Evolutionary conservation across 108 stramenopile genomes (phyloP), one percentile per base, ranked within the genome.

Genomic region (Stephanodiscus triporus): DNA sequence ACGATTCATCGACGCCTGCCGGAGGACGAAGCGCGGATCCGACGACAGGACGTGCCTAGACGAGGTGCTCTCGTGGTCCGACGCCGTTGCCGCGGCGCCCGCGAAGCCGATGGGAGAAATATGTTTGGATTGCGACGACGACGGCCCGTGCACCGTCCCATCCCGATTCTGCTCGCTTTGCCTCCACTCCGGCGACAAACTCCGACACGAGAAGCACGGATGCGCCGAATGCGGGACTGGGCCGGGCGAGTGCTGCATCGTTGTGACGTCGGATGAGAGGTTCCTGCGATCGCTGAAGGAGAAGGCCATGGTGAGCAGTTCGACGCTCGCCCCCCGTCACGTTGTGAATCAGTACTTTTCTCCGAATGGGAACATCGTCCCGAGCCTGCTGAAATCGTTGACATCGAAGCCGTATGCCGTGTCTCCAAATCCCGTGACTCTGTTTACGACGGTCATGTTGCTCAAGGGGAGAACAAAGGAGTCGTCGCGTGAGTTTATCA

Each of bases 141-240:
- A 81, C 47, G 72, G 73, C 0, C 70, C 72, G 14, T 36, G 51
- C 16, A 74, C 73, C 37, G 72, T 67, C 13, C 62, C 72, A 48
- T 42, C 63, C 29, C 54, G 71, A 13, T 87, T 83, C 58, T 92
- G 91, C 62, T 82, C 86, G 14, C 65, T 80, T 13, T 94, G 93
- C 55, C 60, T 80, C 19, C 93, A 94, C 71, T 49, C 73, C 4
- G 93, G 93, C 1, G 77, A 81, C 30, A 90, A 89, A 40, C 56
- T 54, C 22, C 64, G 58, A 11, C 93, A 94, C 63, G 48, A 80
- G 40, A 94, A 86, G 55, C 57, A 88, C 67, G 93, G 93, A 19
- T 94, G 93, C 61, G 34, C 74, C n/a, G 61, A 68, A 10, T 94
- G 93, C 65, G 90, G 91, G 1, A 91, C 93, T 26, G 73, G 66